Conservation (phyloP, 1,139 yeast species). For the Pichia inconspicua region DNA sequence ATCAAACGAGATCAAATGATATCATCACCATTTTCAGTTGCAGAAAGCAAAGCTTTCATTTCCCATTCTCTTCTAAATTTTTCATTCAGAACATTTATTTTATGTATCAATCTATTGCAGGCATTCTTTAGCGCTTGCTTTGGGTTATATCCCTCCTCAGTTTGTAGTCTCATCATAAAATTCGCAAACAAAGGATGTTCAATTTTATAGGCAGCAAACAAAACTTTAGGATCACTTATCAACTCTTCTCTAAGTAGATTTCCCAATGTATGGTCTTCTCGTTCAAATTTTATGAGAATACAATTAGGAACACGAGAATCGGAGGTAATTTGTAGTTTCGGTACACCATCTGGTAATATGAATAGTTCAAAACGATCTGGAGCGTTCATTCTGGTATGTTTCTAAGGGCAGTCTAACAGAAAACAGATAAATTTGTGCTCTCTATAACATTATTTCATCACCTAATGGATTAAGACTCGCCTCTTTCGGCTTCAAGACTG, state of each 20-base stretch:
- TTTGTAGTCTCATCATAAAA: constrained; percentile 87
- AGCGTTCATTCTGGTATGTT: constrained; percentile 68
- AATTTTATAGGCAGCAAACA: constrained; percentile 94
- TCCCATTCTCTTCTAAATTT: constrained; percentile 92
- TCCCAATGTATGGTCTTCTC: constrained; percentile 96
- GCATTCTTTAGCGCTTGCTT: constrained; percentile 86
- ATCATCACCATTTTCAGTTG: constrained; percentile 54
- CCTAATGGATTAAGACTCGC: no score
- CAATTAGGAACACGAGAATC: constrained; percentile 96
- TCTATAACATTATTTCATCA: no score
- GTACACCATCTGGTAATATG: constrained; percentile 94
- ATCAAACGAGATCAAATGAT: constrained; percentile 7
- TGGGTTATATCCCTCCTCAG: constrained; percentile 91
- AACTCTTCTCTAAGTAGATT: constrained; percentile 82
- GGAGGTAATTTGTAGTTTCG: constrained; percentile 81
- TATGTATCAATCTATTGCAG: constrained; percentile 73
- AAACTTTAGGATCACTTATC: constrained; percentile 73
- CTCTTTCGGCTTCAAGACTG: no score
- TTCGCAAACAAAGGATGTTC: constrained; percentile 97
- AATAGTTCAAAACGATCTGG: constrained; percentile 98
- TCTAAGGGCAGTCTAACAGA: no score
- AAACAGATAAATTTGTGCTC: no score
- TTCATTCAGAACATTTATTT: constrained; percentile 63
- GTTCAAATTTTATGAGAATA: constrained; percentile 82
- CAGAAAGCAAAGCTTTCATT: constrained; percentile 74